A percentile compares a stretch with the other conserved stretches of the same genome.
phyloP scores from a whole-genome alignment of 352 stramenopile genomes.

The Pythium pyrilobum region DNA sequence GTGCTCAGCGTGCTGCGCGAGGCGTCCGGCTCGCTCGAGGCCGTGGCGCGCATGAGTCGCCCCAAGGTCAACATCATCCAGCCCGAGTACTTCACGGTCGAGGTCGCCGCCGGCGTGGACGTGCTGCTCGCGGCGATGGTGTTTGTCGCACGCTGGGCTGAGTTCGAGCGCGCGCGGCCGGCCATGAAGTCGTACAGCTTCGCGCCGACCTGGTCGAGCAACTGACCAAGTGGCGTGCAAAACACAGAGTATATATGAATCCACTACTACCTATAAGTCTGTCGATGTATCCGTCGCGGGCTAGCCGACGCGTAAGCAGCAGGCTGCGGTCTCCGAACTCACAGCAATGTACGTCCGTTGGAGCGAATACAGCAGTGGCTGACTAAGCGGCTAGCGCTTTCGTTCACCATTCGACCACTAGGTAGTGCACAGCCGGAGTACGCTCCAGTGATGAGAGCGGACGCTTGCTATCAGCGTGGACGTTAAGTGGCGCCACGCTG shows the following conservation, averaged over 20 bases:
- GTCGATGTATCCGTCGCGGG: background rate
- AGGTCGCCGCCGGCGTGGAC: constrained; percentile 8
- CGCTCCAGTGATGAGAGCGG: no score
- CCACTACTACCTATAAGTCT: background rate
- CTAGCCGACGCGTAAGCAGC: no score
- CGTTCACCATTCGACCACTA: no score
- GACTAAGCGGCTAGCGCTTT: background rate
- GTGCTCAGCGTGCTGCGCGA: background rate
- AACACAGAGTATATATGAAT: background rate
- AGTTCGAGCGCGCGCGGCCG: background rate
- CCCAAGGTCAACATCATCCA: background rate
- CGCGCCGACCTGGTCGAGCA: no score
- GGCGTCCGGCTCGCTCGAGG: background rate
- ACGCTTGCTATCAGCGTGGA: no score
- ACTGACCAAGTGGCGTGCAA: no score
- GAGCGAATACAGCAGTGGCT: background rate
- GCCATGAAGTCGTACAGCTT: no score
- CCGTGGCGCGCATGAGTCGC: constrained; percentile 2
- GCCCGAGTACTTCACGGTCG: background rate
- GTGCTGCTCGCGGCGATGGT: background rate
- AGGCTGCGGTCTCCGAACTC: background rate
- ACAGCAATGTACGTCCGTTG: background rate
- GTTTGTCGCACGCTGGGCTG: constrained; percentile 3
- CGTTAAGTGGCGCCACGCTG: no score
- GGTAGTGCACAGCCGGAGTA: no score